phyloP scores from a whole-genome alignment of 2,329 filamentous ascomycete species.

The Colletotrichum plurivorum region DNA sequence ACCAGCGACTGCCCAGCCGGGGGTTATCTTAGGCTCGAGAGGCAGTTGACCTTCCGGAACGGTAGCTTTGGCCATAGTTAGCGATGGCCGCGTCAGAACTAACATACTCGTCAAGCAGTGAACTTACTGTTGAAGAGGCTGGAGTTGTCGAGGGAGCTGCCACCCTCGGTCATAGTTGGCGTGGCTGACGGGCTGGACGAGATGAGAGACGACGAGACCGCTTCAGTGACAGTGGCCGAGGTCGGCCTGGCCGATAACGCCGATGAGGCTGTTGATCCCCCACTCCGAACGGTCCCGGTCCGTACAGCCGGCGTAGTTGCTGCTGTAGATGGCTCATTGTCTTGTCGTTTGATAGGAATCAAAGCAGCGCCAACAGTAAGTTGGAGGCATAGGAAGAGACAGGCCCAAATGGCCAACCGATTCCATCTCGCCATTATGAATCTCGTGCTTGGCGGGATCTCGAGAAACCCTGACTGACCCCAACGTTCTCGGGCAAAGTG shows the following conservation, averaged over 20 bases:
- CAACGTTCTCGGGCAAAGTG: background rate
- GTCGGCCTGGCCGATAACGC: conserved; percentile 15
- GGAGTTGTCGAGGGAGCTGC: conserved; percentile 45
- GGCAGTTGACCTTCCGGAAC: conserved; percentile 73
- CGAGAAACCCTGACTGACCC: background rate
- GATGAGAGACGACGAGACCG: conserved; percentile 11
- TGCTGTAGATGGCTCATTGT: conserved; percentile 45
- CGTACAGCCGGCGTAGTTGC: conserved; percentile 37
- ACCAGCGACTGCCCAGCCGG: conserved; percentile 84
- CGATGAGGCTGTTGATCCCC: conserved; percentile 2
- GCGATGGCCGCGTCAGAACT: background rate
- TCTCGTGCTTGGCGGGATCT: background rate
- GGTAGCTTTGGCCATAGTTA: conserved; percentile 53
- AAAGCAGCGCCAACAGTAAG: conserved; percentile 52
- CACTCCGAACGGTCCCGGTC: conserved; percentile 21
- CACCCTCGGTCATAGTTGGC: conserved; percentile 36
- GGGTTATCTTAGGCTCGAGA: conserved; percentile 81
- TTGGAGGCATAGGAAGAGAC: conserved; percentile 55
- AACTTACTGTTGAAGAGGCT: conserved; percentile 53
- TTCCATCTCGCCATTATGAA: conserved; percentile 44
- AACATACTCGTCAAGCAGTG: background rate
- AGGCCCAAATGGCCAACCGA: conserved; percentile 56
- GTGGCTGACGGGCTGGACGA: conserved; percentile 26
- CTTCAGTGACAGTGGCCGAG: conserved; percentile 3
- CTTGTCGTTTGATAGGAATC: conserved; percentile 51